A percentile compares a stretch with the other conserved stretches of the same genome.
phyloP scores from a whole-genome alignment of 1,284 basidiomycete genomes.

The Afroboletus lepidellus region DNA sequence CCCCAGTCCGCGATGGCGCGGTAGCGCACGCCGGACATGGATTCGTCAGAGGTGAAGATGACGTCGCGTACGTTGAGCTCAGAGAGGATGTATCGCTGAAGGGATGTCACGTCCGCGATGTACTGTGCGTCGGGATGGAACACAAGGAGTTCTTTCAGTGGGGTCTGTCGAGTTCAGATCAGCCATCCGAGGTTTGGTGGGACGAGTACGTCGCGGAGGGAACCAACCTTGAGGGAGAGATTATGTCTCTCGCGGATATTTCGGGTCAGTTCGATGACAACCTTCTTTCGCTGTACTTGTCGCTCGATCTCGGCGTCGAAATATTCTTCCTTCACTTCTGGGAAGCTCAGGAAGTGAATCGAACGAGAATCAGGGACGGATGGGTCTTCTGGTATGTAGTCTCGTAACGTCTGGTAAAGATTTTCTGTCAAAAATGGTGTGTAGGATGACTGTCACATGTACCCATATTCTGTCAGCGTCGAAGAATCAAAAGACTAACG shows the following conservation, averaged over 20 bases:
- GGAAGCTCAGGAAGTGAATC: conserved; percentile 95
- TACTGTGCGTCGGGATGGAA: conserved; percentile 91
- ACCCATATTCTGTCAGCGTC: conserved; percentile 13
- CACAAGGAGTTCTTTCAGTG: conserved; percentile 89
- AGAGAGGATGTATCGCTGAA: conserved; percentile 89
- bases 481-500: not conserved
- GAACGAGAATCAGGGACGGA: conserved; percentile 81
- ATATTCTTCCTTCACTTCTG: conserved; percentile 91
- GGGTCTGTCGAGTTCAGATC: conserved; percentile 56
- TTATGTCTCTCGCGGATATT: conserved; percentile 88
- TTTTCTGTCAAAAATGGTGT: conserved; percentile 98
- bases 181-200: not conserved
- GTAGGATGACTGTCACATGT: conserved; percentile 78
- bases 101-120: conserved; percentile 81
- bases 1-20: conserved; percentile 93
- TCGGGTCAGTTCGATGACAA: conserved; percentile 91
- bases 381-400: conserved; percentile 79
- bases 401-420: conserved; percentile 88
- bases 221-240: conserved; percentile 81
- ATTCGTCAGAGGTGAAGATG: conserved; percentile 87
- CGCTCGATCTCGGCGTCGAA: conserved; percentile 96
- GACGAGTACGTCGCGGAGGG: too few relatives aligned
- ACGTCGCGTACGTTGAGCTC: conserved; percentile 96
- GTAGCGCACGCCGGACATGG: conserved; percentile 86
- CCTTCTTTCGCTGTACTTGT: conserved; percentile 92